Evolutionary conservation across 2,329 filamentous ascomycete species (phyloP).

Genomic region (Neofusicoccum cordaticola): DNA sequence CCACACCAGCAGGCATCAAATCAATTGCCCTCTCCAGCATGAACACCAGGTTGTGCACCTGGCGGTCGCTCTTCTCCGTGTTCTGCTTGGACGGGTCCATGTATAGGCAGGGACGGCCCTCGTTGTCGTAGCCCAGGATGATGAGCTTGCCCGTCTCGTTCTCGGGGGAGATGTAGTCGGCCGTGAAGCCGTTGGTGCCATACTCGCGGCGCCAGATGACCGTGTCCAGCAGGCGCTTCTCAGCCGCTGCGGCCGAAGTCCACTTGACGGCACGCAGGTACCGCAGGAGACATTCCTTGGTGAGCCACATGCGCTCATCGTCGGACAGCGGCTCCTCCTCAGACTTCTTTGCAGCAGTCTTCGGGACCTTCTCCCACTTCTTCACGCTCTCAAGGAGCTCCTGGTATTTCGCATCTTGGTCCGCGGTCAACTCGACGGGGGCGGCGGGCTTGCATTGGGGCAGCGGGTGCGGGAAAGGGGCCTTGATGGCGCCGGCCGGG

Average conservation of each 20-base stretch:
- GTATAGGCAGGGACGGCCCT: constrained; percentile 85
- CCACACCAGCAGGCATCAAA: constrained; percentile 80
- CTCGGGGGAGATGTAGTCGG: constrained; percentile 87
- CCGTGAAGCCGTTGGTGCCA: constrained; percentile 70
- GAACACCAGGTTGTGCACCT: constrained; percentile 91
- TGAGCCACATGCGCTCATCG: constrained; percentile 83
- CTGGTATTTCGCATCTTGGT: constrained; percentile 80
- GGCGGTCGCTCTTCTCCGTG: constrained; percentile 78
- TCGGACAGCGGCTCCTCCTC: constrained; percentile 67
- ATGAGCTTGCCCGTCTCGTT: constrained; percentile 97
- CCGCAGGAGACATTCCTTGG: constrained; percentile 84
- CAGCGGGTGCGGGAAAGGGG: constrained; percentile 31
- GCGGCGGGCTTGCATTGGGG: constrained; percentile 57
- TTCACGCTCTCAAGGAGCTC: constrained; percentile 68
- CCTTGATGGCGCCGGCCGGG: constrained; percentile 21
- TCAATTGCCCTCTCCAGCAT: constrained; percentile 92
- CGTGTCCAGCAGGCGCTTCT: constrained; percentile 76
- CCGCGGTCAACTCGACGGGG: constrained; percentile 62
- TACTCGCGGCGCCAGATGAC: constrained; percentile 89
- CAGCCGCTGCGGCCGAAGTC: constrained; percentile 66
- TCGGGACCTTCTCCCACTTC: constrained; percentile 68
- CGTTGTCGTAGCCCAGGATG: constrained; percentile 80
- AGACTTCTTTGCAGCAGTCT: constrained; percentile 58
- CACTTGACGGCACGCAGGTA: constrained; percentile 95
- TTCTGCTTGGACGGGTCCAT: constrained; percentile 89